A percentile compares a stretch with the other conserved stretches of the same genome.
These are phyloP conservation scores for Hemileccinum rubropunctum DNA, from an alignment of 768 basidiomycete species.

Conservation along the genomic window DNA sequence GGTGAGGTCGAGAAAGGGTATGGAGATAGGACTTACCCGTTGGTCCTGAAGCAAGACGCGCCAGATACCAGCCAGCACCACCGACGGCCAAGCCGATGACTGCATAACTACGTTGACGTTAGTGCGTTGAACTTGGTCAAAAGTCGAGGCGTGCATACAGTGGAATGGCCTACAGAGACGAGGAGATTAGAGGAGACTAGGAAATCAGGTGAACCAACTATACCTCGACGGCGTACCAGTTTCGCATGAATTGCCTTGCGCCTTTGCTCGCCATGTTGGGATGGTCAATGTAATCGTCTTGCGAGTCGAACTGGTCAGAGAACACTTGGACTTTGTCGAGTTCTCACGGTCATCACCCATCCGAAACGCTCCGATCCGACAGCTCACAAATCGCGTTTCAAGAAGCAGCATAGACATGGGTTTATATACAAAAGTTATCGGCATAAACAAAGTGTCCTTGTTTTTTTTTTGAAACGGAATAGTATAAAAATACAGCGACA, in stretches of 20 bases:
- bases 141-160: constrained; percentile 35
- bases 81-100: constrained; percentile 48
- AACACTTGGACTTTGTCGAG: neutral
- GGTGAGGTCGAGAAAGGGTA: neutral
- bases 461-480: constrained; percentile 11
- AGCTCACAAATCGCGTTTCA: neutral
- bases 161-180: constrained; percentile 42
- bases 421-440: constrained; percentile 15
- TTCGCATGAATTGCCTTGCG: constrained; percentile 32
- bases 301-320: neutral
- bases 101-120: constrained; percentile 37
- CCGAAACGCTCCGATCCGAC: constrained; percentile 17
- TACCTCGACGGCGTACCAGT: constrained; percentile 50
- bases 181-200: neutral
- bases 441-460: constrained; percentile 31
- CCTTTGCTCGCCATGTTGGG: constrained; percentile 25
- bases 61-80: constrained; percentile 68
- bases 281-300: constrained; percentile 1
- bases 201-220: neutral
- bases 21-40: constrained; percentile 36
- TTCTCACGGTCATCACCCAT: constrained; percentile 19
- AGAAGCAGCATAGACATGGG: constrained; percentile 22
- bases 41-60: constrained; percentile 59
- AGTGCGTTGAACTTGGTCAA: constrained; percentile 8
- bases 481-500: constrained; percentile 30